Percentiles rank a stretch among this genome's conserved stretches.
phyloP scores from a whole-genome alignment of 257 asterid species.

The Capsicum chinense region DNA sequence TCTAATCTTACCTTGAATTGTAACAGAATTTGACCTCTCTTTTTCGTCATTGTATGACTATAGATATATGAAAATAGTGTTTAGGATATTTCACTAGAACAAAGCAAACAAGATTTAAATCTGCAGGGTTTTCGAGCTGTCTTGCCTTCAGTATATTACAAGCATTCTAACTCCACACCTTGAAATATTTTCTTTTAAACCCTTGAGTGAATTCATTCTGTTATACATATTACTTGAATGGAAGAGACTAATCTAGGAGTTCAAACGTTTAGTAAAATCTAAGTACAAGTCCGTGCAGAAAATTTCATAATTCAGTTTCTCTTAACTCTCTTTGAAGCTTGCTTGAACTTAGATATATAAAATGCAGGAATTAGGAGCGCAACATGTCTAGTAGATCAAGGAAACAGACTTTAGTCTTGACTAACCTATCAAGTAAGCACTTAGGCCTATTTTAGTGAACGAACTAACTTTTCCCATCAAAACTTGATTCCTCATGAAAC shows the following conservation, averaged over 20 bases:
- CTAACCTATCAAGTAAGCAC: not conserved
- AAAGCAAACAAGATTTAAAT: not conserved
- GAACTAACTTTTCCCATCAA: not conserved
- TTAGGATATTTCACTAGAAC: not conserved
- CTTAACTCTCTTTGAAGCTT: not conserved
- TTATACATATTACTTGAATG: conserved; percentile 2
- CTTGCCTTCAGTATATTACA: not conserved
- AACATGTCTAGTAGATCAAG: not conserved
- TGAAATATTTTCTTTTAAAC: not conserved
- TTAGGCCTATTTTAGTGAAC: not conserved
- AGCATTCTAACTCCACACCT: not conserved
- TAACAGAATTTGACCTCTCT: not conserved
- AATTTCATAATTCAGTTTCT: not conserved
- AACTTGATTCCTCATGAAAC: not conserved
- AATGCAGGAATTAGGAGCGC: not conserved
- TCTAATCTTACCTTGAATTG: not conserved
- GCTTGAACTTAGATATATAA: not conserved
- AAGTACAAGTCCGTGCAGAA: not conserved
- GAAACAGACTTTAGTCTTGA: not conserved
- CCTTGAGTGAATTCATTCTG: not conserved
- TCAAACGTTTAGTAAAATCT: not conserved
- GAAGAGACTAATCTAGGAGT: not conserved
- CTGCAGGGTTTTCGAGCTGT: not conserved
- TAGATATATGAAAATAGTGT: not conserved
- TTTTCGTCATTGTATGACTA: not conserved